A percentile compares a stretch with the other conserved stretches of the same genome.
phyloP scores from a whole-genome alignment of 1,284 basidiomycete genomes.

The Sanghuangporus weigelae region DNA sequence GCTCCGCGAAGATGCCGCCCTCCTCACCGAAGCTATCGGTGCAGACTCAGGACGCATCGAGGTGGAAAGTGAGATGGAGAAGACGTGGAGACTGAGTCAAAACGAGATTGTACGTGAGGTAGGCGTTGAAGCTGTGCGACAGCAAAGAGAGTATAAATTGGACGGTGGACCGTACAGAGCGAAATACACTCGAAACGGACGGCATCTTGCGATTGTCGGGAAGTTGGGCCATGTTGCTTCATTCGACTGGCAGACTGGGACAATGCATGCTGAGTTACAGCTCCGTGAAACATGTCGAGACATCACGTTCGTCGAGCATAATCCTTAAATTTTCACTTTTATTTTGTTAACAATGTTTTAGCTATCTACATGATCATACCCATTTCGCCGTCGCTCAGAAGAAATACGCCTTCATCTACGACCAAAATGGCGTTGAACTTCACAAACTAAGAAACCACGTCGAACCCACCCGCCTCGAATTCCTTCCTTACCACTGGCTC shows the following conservation, averaged over 20 bases:
- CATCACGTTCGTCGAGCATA: constrained; percentile 57
- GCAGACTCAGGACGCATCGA: constrained; percentile 68
- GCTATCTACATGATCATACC: constrained; percentile 89
- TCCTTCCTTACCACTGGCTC: constrained; percentile 94
- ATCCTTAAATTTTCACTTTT: neutral
- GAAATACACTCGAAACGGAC: constrained; percentile 88
- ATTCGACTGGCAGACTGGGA: constrained; percentile 92
- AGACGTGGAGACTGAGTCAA: constrained; percentile 87
- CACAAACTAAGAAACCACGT: constrained; percentile 83
- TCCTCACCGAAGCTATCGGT: constrained; percentile 45
- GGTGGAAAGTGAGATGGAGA: constrained; percentile 74
- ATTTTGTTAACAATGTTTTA: constrained; percentile 32
- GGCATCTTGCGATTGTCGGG: constrained; percentile 83
- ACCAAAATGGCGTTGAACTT: constrained; percentile 89
- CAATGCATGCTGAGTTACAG: constrained; percentile 85
- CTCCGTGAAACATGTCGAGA: constrained; percentile 87
- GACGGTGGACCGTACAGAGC: constrained; percentile 84
- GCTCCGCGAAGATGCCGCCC: constrained; percentile 58
- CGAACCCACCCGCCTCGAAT: constrained; percentile 89
- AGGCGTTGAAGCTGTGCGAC: constrained; percentile 69
- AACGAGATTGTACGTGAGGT: constrained; percentile 68
- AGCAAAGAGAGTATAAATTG: constrained; percentile 76
- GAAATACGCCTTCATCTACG: constrained; percentile 96
- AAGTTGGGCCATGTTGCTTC: constrained; percentile 87
- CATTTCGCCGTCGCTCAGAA: constrained; percentile 96